Evolutionary conservation across 164 flowering plant genomes (phyloP), one percentile per base, ranked within the genome.

Genomic region (Vitis rotundifolia): DNA sequence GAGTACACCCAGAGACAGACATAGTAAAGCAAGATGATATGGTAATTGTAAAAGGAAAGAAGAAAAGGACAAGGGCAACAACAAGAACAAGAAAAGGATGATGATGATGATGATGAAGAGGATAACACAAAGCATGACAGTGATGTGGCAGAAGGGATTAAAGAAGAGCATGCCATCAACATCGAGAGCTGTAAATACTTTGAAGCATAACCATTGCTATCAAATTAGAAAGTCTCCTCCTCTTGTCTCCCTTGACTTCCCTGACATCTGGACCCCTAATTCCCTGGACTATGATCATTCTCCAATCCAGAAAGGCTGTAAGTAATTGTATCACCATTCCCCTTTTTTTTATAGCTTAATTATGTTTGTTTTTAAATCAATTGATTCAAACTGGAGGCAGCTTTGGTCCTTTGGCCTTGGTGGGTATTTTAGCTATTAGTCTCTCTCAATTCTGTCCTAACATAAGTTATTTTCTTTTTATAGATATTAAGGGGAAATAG

Each of bases 261-360:
- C 91, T 5, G 89, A 85, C 13, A 62, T 70, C n/a, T 87, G 91
- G 91, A 49, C 50, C 58, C 71, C 78, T n/a, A 54, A 44, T 54
- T 68, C 74, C 11, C 7, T 72, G 19, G 66, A 51, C 3, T 60
- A 22, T 18, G n/a, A 50, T 70, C 61, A 65, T 49, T 67, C 64
- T 5, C 31, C 73, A 1, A 31, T 31, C 47, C 55, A 3, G 1
- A 54, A 58, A 16, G 15, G 8, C 63, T 63, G 81, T 76, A 63
- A 73, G 71, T 67, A 26, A 8, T 11, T 49, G 11, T 50, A 22
- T n/a, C 6, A 9, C 51, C 55, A 5, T 37, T 11, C 52, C 47
- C 44, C 9, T 59, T 22, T 51, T 12, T 50, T 56, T 60, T 5
- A 44, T 6, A 52, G 10, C 12, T 52, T 22, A 22, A 3, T 14